These are phyloP conservation scores for Exsudoporus floridanus DNA, from an alignment of 1,284 basidiomycete genomes.

Conservation along the genomic window DNA sequence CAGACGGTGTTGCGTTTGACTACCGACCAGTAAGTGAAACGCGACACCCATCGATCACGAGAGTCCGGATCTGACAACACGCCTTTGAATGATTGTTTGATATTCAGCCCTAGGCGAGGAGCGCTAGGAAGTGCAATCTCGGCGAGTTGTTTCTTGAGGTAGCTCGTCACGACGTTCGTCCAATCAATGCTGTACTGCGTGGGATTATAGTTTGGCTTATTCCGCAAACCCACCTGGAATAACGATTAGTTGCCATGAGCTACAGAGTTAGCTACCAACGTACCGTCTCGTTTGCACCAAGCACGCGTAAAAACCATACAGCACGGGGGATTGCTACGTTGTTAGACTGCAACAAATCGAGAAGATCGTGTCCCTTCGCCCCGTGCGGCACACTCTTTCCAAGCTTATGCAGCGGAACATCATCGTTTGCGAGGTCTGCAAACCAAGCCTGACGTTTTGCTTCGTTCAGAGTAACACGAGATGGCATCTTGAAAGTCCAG, in stretches of 20 bases:
- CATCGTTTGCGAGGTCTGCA: constrained; percentile 85
- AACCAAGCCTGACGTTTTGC: constrained; percentile 88
- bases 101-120: constrained; percentile 69
- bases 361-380: constrained; percentile 86
- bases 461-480: constrained; percentile 89
- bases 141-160: constrained; percentile 84
- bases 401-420: constrained; percentile 85
- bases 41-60: constrained; percentile 75
- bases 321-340: constrained; percentile 86
- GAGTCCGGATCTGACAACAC: constrained; percentile 69
- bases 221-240: constrained; percentile 63
- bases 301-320: constrained; percentile 92
- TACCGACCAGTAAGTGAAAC: constrained; percentile 78
- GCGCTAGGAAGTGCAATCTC: constrained; percentile 83
- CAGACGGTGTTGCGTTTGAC: not conserved
- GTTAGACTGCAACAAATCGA: constrained; percentile 83
- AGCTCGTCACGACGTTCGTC: constrained; percentile 83
- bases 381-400: constrained; percentile 92
- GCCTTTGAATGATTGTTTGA: constrained; percentile 77
- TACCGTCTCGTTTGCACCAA: constrained; percentile 94
- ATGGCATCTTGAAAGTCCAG: constrained; percentile 80
- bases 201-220: constrained; percentile 72
- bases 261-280: not conserved
- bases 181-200: constrained; percentile 89
- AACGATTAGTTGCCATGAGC: not conserved